Percentiles rank a stretch among this genome's conserved stretches.
Evolutionary conservation across 2,329 filamentous ascomycete genomes (phyloP).

Genomic region (Alternaria conjuncta): DNA sequence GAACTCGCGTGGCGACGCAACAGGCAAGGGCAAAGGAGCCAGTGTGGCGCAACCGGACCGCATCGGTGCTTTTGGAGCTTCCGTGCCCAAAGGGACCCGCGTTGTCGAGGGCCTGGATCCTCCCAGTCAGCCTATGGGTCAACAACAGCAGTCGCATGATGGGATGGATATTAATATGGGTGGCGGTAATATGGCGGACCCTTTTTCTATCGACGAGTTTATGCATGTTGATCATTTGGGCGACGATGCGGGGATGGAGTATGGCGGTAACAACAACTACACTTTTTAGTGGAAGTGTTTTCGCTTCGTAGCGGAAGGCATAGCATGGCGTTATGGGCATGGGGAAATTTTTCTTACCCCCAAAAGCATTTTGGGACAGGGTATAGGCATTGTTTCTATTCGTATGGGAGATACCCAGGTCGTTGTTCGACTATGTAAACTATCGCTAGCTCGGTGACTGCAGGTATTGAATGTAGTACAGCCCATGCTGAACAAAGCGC

Average conservation of each 20-base stretch:
- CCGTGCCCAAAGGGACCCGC: constrained; percentile 47
- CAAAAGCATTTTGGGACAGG: neutral
- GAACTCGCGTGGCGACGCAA: constrained; percentile 55
- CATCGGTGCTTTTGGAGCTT: constrained; percentile 51
- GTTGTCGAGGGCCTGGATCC: constrained; percentile 50
- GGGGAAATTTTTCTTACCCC: no score
- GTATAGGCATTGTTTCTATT: neutral
- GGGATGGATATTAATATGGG: constrained; percentile 20
- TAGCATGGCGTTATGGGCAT: neutral
- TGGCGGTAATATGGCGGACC: constrained; percentile 4
- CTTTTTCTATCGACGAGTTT: constrained; percentile 48
- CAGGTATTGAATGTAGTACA: neutral
- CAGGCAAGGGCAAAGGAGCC: constrained; percentile 25
- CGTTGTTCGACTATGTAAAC: neutral
- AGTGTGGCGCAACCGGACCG: constrained; percentile 44
- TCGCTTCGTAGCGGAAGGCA: neutral
- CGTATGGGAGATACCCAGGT: neutral
- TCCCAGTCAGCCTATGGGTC: constrained; percentile 12
- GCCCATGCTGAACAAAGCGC: neutral
- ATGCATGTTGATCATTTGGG: constrained; percentile 52
- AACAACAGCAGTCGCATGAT: constrained; percentile 16
- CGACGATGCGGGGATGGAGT: constrained; percentile 26
- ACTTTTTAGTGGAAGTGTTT: neutral
- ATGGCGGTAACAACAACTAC: constrained; percentile 4
- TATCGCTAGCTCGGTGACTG: neutral